These are phyloP conservation scores for Heteromeles arbutifolia DNA, from an alignment of 306 rosid genomes.

Conservation along the genomic window DNA sequence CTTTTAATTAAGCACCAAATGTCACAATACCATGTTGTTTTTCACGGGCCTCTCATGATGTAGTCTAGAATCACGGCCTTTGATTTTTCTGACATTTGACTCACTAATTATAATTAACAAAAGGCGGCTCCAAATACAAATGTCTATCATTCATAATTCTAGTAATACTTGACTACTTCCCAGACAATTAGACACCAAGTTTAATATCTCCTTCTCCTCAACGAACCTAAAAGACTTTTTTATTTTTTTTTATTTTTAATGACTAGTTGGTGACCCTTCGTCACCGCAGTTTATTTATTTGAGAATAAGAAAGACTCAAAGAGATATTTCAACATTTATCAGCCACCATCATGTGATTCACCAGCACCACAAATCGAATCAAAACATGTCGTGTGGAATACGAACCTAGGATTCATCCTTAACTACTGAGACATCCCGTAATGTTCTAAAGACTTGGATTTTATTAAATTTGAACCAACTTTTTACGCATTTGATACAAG, in stretches of 20 bases:
- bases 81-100: conserved; percentile 4
- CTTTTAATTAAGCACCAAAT: background rate
- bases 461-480: background rate
- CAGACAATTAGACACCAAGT: background rate
- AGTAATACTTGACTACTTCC: conserved; percentile 1
- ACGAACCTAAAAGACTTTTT: background rate
- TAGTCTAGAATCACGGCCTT: background rate
- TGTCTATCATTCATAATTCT: background rate
- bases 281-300: no score
- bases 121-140: conserved; percentile 13
- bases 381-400: no score
- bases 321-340: no score
- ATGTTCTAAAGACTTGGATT: no score
- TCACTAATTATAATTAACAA: background rate
- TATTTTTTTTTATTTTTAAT: no score
- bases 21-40: conserved; percentile 1
- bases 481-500: conserved; percentile 4
- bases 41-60: conserved; percentile 7
- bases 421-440: no score
- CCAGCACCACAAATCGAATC: rapidly evolving
- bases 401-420: no score
- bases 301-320: no score
- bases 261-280: rapidly evolving
- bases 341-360: no score
- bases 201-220: background rate